A percentile compares a stretch with the other conserved stretches of the same genome.
Evolutionary conservation across 2,329 filamentous ascomycete species (phyloP).

Genomic region (Harringtonia aguacate): DNA sequence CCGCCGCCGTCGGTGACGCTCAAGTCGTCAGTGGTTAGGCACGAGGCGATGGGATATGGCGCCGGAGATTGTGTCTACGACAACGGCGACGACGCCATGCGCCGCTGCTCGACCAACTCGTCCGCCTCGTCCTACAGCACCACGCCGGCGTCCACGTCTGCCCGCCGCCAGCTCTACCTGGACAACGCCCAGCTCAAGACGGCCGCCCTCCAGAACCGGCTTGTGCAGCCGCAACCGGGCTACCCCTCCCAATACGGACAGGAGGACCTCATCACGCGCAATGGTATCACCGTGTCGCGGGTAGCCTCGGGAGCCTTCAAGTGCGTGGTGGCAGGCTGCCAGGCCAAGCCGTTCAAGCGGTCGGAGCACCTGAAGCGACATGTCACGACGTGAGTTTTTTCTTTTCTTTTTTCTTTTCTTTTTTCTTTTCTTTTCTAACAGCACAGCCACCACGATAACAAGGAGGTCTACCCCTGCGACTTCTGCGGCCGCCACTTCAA

Average conservation of each 20-base stretch:
- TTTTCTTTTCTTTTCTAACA: background rate
- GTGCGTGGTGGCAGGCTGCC: slow-evolving; percentile 35
- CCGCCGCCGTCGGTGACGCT: slow-evolving; percentile 10
- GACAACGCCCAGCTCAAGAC: slow-evolving; percentile 2
- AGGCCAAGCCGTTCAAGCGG: slow-evolving; percentile 35
- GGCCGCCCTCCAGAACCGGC: background rate
- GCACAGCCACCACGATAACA: slow-evolving; percentile 16
- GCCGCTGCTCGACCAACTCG: slow-evolving; percentile 1
- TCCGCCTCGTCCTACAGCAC: background rate
- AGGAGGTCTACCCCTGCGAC: slow-evolving; percentile 23
- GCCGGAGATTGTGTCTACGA: background rate
- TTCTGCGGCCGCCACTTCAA: slow-evolving; percentile 28
- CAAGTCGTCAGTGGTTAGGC: slow-evolving; percentile 9
- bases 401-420: too few species aligned
- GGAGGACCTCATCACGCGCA: slow-evolving; percentile 11
- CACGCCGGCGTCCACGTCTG: background rate
- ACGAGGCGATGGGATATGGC: background rate
- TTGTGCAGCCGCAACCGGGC: background rate
- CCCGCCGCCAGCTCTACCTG: slow-evolving; percentile 1
- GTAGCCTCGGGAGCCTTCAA: slow-evolving; percentile 20
- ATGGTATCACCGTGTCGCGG: slow-evolving; percentile 14
- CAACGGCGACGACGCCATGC: background rate
- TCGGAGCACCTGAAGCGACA: slow-evolving; percentile 48
- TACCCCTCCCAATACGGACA: too few species aligned
- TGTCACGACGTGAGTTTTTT: slow-evolving; percentile 38